Evolutionary conservation across 495 filamentous ascomycete species (phyloP).

Genomic region (Polyplosphaeria fusca): DNA sequence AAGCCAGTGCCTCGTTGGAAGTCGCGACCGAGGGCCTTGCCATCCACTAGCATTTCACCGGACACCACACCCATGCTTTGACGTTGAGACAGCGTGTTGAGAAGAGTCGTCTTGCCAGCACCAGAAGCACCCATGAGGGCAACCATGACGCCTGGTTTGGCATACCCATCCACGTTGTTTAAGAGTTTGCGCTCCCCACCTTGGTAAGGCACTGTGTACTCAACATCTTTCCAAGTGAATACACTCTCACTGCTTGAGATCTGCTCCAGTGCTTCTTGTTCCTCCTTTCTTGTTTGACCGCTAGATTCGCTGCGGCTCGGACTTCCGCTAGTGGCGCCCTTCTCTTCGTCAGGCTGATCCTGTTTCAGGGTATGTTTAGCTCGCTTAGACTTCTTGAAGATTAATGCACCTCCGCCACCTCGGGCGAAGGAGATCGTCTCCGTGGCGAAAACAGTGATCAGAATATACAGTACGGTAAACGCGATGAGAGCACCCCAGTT

Average conservation of each 20-base stretch:
- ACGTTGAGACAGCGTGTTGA: constrained; percentile 74
- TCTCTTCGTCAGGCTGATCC: constrained; percentile 48
- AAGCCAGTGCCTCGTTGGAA: constrained; percentile 84
- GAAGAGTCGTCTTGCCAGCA: constrained; percentile 75
- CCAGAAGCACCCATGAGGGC: constrained; percentile 83
- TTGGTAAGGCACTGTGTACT: constrained; percentile 69
- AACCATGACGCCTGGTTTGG: constrained; percentile 75
- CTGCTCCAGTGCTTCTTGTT: constrained; percentile 49
- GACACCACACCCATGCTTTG: constrained; percentile 67
- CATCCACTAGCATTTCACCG: constrained; percentile 78
- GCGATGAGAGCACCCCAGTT: constrained; percentile 61
- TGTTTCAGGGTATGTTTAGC: constrained; percentile 53
- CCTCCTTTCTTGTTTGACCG: constrained; percentile 35
- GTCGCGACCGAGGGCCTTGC: constrained; percentile 59
- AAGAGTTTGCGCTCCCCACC: constrained; percentile 68
- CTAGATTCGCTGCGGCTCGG: constrained; percentile 5
- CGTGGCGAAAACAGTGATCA: constrained; percentile 39
- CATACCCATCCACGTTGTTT: constrained; percentile 70
- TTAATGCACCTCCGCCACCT: constrained; percentile 50
- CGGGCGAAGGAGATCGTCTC: constrained; percentile 37
- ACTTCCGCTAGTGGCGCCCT: not conserved
- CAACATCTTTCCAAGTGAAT: constrained; percentile 73
- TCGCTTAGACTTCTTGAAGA: constrained; percentile 66
- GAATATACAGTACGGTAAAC: constrained; percentile 45
- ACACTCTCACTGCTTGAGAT: constrained; percentile 61